Conservation (phyloP, 2,329 filamentous ascomycete genomes). For the Venturia aucupariae region DNA sequence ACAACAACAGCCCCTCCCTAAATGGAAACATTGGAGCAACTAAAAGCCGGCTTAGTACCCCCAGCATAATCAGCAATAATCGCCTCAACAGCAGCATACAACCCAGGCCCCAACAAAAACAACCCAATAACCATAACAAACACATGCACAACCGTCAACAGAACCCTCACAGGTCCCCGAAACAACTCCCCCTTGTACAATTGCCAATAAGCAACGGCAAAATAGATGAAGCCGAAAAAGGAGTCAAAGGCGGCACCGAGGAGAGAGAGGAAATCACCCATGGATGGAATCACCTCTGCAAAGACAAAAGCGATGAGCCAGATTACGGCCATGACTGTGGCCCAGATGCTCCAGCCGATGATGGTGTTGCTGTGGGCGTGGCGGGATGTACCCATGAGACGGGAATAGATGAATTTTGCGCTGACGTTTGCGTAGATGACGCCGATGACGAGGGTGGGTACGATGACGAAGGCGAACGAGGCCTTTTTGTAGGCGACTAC, state of each 20-base stretch:
- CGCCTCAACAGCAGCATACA: constrained; percentile 45
- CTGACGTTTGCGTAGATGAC: constrained; percentile 42
- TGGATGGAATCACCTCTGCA: constrained; percentile 39
- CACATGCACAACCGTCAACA: constrained; percentile 37
- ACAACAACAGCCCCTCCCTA: constrained; percentile 19
- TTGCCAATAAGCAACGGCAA: constrained; percentile 41
- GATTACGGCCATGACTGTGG: constrained; percentile 32
- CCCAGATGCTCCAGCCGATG: constrained; percentile 40
- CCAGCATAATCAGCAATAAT: constrained; percentile 43
- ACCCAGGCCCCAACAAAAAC: constrained; percentile 42
- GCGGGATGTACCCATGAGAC: constrained; percentile 34
- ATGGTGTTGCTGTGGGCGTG: constrained; percentile 41
- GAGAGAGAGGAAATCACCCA: constrained; percentile 42
- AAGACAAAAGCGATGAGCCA: constrained; percentile 40
- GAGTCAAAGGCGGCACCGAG: constrained; percentile 41
- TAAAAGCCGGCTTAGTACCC: constrained; percentile 38
- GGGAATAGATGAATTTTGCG: constrained; percentile 39
- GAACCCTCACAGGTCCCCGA: constrained; percentile 24
- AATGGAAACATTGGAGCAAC: constrained; percentile 41
- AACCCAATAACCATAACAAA: constrained; percentile 38
- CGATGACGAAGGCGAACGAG: constrained; percentile 43
- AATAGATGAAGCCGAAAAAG: constrained; percentile 44
- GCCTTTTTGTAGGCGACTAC: constrained; percentile 38
- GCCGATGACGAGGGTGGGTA: constrained; percentile 40
- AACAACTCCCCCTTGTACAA: constrained; percentile 35